Evolutionary conservation across 495 filamentous ascomycete genomes (phyloP).

Genomic region (Bacidia gigantensis): DNA sequence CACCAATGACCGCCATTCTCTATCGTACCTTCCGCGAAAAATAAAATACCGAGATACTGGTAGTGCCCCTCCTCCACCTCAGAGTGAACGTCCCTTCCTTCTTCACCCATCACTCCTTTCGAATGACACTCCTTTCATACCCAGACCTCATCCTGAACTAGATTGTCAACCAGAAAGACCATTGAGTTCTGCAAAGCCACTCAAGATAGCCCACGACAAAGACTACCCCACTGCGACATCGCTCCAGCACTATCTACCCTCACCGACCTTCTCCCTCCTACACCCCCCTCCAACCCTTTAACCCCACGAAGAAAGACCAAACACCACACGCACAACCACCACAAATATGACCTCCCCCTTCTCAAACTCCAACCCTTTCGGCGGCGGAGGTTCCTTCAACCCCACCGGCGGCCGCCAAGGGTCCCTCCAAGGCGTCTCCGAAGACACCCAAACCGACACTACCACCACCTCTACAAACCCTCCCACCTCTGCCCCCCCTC

Average conservation of each 20-base stretch:
- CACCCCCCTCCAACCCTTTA: background rate
- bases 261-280: background rate
- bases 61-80: constrained; percentile 3
- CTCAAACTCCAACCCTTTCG: constrained; percentile 44
- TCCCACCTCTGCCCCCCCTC: constrained; percentile 9
- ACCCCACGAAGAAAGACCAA: background rate
- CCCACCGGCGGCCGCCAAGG: constrained; percentile 22
- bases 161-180: background rate
- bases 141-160: background rate
- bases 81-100: background rate
- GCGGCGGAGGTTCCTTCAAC: constrained; percentile 23
- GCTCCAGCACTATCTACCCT: background rate
- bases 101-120: background rate
- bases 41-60: background rate
- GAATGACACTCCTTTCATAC: constrained; percentile 1
- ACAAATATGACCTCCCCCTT: constrained; percentile 42
- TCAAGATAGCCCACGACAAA: background rate
- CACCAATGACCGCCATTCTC: background rate
- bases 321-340: too few species aligned
- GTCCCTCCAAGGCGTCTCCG: constrained; percentile 40
- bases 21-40: background rate
- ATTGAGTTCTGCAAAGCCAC: background rate
- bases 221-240: background rate
- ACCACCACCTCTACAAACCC: constrained; percentile 43
- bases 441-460: constrained; percentile 51